A percentile compares a stretch with the other conserved stretches of the same genome.
These are phyloP conservation scores for Boehmeria nivea DNA, from an alignment of 306 rosid species.

Conservation along the genomic window DNA sequence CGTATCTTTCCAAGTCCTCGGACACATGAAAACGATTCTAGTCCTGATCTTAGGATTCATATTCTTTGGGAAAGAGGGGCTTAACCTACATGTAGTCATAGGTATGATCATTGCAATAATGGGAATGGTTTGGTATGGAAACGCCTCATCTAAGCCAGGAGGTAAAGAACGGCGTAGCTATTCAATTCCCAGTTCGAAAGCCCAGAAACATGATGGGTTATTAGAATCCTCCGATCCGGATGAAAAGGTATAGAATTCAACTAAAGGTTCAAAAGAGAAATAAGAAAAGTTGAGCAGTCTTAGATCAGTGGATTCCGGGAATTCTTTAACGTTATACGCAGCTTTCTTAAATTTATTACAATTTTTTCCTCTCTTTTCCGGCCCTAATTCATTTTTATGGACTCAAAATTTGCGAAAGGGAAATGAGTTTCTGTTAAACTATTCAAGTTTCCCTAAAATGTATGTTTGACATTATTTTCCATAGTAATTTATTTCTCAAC, in stretches of 20 bases:
- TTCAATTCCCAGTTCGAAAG: slow-evolving; percentile 33
- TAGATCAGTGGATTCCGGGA: slow-evolving; percentile 32
- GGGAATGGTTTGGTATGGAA: slow-evolving; percentile 80
- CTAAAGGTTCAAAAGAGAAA: slow-evolving; percentile 10
- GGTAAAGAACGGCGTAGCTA: slow-evolving; percentile 55
- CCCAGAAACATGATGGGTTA: slow-evolving; percentile 34
- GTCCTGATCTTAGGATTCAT: slow-evolving; percentile 66
- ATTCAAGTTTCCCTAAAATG: slow-evolving; percentile 10
- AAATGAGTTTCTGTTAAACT: slow-evolving; percentile 11
- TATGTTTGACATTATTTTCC: slow-evolving; percentile 27
- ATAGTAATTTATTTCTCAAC: slow-evolving; percentile 24
- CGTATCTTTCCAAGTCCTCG: slow-evolving; percentile 74
- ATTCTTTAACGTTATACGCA: slow-evolving; percentile 25
- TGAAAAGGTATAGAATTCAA: slow-evolving; percentile 37
- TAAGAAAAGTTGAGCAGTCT: slow-evolving; percentile 13
- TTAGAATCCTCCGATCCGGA: slow-evolving; percentile 41
- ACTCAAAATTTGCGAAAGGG: slow-evolving; percentile 13
- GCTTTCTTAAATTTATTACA: slow-evolving; percentile 29
- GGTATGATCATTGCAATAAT: slow-evolving; percentile 65
- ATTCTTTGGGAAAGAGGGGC: slow-evolving; percentile 80
- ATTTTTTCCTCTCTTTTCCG: slow-evolving; percentile 6
- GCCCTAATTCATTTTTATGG: slow-evolving; percentile 21
- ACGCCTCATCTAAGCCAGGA: slow-evolving; percentile 71
- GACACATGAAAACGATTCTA: slow-evolving; percentile 79
- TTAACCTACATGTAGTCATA: slow-evolving; percentile 49